A percentile compares a stretch with the other conserved stretches of the same genome.
These are phyloP conservation scores for Brasilioporus rufonigricans DNA, from an alignment of 768 basidiomycete genomes.

Conservation along the genomic window DNA sequence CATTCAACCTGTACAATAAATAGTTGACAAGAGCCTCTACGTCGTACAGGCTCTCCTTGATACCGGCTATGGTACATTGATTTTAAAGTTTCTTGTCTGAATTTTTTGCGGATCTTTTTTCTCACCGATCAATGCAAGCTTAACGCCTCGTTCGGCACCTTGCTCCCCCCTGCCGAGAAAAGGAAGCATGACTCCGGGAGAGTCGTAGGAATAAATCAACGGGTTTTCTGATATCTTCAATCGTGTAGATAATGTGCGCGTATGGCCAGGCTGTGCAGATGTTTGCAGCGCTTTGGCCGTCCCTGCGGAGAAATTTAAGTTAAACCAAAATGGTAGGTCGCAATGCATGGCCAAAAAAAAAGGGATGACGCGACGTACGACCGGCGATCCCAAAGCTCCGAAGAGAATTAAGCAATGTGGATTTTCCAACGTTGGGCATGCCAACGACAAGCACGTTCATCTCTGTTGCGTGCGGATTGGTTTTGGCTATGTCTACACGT, in stretches of 20 bases:
- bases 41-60: constrained; percentile 91
- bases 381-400: constrained; percentile 84
- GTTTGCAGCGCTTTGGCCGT: constrained; percentile 89
- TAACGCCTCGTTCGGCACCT: constrained; percentile 90
- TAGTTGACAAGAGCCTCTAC: constrained; percentile 82
- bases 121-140: constrained; percentile 90
- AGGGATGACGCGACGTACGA: constrained; percentile 49
- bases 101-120: constrained; percentile 20
- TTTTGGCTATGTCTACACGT: constrained; percentile 61
- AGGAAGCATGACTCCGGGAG: constrained; percentile 96
- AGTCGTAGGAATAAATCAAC: constrained; percentile 89
- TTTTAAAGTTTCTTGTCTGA: constrained; percentile 3
- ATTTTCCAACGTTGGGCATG: constrained; percentile 99
- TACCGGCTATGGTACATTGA: constrained; percentile 60
- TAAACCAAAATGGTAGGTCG: neutral
- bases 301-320: constrained; percentile 37
- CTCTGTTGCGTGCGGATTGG: constrained; percentile 67
- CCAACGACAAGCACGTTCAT: constrained; percentile 92
- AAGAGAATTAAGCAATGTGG: constrained; percentile 87
- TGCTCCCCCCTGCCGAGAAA: constrained; percentile 83
- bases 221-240: constrained; percentile 82
- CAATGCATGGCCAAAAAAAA: neutral
- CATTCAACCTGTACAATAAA: constrained; percentile 80
- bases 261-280: constrained; percentile 87
- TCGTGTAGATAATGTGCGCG: constrained; percentile 83